phyloP scores from a whole-genome alignment of 2,329 filamentous ascomycete genomes.

The Colletotrichum gigasporum region DNA sequence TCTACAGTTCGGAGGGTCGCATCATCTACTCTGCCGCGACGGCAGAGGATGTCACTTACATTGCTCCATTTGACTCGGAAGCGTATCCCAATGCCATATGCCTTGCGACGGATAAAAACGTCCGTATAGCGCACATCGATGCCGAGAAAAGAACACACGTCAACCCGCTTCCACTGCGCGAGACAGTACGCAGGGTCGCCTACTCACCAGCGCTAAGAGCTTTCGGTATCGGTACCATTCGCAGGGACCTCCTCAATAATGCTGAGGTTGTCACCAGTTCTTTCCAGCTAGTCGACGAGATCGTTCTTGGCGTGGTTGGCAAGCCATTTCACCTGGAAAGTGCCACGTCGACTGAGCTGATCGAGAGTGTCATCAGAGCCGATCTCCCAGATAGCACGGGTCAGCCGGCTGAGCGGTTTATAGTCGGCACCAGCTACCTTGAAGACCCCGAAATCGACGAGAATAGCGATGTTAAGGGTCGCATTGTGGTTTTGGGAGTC shows the following conservation, averaged over 20 bases:
- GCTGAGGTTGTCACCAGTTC: slow-evolving; percentile 81
- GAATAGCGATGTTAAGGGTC: slow-evolving; percentile 66
- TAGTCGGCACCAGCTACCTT: slow-evolving; percentile 89
- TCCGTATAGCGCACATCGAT: slow-evolving; percentile 85
- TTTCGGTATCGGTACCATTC: slow-evolving; percentile 89
- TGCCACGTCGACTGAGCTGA: slow-evolving; percentile 69
- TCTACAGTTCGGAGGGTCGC: slow-evolving; percentile 87
- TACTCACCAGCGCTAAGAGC: slow-evolving; percentile 83
- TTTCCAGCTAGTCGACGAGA: slow-evolving; percentile 92
- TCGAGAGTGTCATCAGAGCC: slow-evolving; percentile 85
- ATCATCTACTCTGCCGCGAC: slow-evolving; percentile 95
- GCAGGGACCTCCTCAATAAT: slow-evolving; percentile 74
- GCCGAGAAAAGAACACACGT: slow-evolving; percentile 89
- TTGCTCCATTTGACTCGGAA: slow-evolving; percentile 84
- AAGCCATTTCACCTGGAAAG: slow-evolving; percentile 69
- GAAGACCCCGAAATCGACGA: slow-evolving; percentile 66
- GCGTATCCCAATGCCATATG: slow-evolving; percentile 85
- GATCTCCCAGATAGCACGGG: slow-evolving; percentile 71
- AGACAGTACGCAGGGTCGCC: slow-evolving; percentile 87
- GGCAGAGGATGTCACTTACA: slow-evolving; percentile 82
- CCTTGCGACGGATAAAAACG: slow-evolving; percentile 78
- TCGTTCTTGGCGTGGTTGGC: slow-evolving; percentile 82
- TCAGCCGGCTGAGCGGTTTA: slow-evolving; percentile 76
- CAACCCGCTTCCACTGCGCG: slow-evolving; percentile 78
- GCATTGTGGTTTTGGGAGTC: slow-evolving; percentile 87